A percentile compares a stretch with the other conserved stretches of the same genome.
Conservation (phyloP, 1,284 basidiomycete species). For the Apiotrichum siamense region DNA sequence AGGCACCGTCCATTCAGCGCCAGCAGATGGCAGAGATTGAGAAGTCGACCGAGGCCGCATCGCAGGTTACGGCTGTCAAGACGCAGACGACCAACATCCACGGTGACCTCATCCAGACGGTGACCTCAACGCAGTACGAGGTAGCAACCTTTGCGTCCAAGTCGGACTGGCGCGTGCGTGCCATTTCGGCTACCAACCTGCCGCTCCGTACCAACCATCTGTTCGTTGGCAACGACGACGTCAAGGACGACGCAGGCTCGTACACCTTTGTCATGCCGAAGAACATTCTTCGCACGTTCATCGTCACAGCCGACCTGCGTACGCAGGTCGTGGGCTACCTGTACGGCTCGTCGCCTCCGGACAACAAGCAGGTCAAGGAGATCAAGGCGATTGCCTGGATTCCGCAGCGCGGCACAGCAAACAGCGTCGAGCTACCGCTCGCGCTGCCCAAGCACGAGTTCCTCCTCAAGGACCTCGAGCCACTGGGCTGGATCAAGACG, state of each 20-base stretch:
- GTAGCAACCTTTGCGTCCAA: conserved; percentile 96
- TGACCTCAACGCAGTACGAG: conserved; percentile 97
- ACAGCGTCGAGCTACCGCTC: conserved; percentile 77
- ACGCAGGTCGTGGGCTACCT: conserved; percentile 93
- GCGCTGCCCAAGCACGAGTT: conserved; percentile 89
- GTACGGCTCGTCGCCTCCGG: conserved; percentile 86
- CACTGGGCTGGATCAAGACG: conserved; percentile 96
- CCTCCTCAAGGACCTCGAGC: conserved; percentile 88
- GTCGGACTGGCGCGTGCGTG: conserved; percentile 97
- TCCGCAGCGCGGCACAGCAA: conserved; percentile 94
- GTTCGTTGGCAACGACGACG: conserved; percentile 96
- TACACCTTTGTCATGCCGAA: conserved; percentile 96
- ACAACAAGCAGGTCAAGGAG: conserved; percentile 98
- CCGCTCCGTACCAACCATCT: conserved; percentile 95
- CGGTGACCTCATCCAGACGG: conserved; percentile 91
- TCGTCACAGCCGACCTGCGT: conserved; percentile 86
- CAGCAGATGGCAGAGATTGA: conserved; percentile 99
- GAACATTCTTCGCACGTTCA: conserved; percentile 93
- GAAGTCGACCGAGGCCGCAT: conserved; percentile 87
- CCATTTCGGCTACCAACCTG: conserved; percentile 92
- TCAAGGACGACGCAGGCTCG: conserved; percentile 91
- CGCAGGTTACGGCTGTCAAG: conserved; percentile 93
- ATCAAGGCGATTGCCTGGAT: conserved; percentile 95
- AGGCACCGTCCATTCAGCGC: conserved; percentile 63
- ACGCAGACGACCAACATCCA: conserved; percentile 97